Conservation (phyloP, 1,139 yeast species). For the Taphrina betulina region DNA sequence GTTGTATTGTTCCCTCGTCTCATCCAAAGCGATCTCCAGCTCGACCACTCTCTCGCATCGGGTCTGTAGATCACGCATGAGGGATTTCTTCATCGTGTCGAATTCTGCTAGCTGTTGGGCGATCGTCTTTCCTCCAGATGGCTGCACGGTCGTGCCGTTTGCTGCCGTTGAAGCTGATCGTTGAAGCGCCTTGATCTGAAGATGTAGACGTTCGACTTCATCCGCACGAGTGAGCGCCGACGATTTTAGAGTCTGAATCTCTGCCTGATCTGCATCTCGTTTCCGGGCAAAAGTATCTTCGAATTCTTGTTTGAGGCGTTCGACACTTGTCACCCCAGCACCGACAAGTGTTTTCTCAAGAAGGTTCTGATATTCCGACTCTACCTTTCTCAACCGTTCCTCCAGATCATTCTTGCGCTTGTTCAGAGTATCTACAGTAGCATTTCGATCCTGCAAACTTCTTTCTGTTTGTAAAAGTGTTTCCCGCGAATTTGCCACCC, state of each 20-base stretch:
- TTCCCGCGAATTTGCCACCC: background rate
- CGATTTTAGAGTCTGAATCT: conserved; percentile 33
- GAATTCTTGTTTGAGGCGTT: conserved; percentile 8
- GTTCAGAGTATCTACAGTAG: conserved; percentile 3
- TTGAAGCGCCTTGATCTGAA: conserved; percentile 24
- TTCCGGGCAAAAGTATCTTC: conserved; percentile 1
- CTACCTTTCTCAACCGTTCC: conserved; percentile 10
- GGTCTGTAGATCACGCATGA: conserved; percentile 49
- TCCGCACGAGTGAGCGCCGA: background rate
- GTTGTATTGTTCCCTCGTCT: conserved; percentile 45
- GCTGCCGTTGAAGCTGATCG: background rate
- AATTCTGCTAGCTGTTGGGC: conserved; percentile 38
- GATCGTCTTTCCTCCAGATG: conserved; percentile 14
- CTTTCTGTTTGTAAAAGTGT: conserved; percentile 8
- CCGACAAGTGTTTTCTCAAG: conserved; percentile 20
- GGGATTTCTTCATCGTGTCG: conserved; percentile 45
- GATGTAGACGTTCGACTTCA: conserved; percentile 34
- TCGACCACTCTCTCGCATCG: conserved; percentile 50
- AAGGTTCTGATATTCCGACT: conserved; percentile 10
- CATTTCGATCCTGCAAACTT: conserved; percentile 10
- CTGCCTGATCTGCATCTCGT: conserved; percentile 6
- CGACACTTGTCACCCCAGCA: conserved; percentile 13
- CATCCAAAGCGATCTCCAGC: conserved; percentile 49
- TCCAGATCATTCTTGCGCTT: conserved; percentile 22
- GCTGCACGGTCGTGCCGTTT: background rate